Percentiles rank a stretch among this genome's conserved stretches.
These are phyloP conservation scores for Ajuga chamaepitys DNA, from an alignment of 257 asterid species.

Conservation along the genomic window DNA sequence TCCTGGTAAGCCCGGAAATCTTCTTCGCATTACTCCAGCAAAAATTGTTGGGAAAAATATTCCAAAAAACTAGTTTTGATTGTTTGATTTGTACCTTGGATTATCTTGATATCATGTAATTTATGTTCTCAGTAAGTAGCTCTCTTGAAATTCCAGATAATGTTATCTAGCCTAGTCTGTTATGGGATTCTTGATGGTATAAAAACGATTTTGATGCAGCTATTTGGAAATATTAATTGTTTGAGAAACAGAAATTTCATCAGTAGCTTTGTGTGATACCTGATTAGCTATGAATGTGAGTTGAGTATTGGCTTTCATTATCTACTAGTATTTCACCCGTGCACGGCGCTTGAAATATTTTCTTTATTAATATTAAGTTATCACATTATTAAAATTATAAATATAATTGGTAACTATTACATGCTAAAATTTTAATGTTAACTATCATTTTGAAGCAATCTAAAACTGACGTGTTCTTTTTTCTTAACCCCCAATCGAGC, in stretches of 20 bases:
- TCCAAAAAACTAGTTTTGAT: conserved; percentile 44
- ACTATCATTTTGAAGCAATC: no score
- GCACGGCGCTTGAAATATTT: no score
- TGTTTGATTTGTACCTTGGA: neutral
- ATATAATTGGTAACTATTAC: no score
- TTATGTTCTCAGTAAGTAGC: conserved; percentile 2
- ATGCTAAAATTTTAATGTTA: no score
- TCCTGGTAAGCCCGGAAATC: conserved; percentile 98
- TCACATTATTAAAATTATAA: no score
- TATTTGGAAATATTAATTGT: neutral
- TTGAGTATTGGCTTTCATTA: no score
- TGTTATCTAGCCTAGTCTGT: neutral
- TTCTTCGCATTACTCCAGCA: conserved; percentile 89
- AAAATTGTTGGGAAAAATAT: conserved; percentile 88
- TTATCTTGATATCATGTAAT: conserved; percentile 2
- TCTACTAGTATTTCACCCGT: no score
- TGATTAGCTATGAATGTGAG: no score
- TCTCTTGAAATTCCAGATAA: neutral
- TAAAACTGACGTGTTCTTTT: no score
- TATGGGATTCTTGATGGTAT: neutral
- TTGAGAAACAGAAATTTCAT: neutral
- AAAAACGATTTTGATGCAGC: neutral
- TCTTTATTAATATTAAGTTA: no score
- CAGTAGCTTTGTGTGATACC: no score
- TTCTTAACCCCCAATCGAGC: no score